These are phyloP conservation scores for Tephrocybe sp. DNA, from an alignment of 768 basidiomycete species.

Conservation along the genomic window DNA sequence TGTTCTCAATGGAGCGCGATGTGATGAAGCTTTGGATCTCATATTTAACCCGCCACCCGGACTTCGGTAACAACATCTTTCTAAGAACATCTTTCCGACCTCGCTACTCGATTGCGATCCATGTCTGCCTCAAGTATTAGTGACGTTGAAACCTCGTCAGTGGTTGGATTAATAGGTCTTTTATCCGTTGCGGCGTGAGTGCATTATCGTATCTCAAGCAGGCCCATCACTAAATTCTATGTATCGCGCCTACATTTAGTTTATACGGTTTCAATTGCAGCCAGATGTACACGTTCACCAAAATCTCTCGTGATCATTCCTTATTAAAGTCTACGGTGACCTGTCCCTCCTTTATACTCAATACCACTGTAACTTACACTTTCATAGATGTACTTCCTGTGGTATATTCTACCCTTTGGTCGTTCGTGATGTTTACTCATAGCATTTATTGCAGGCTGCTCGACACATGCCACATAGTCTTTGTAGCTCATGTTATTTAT, in stretches of 20 bases:
- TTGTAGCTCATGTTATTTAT: neutral
- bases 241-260: neutral
- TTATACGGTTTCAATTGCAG: conserved; percentile 2
- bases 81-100: too few relatives aligned
- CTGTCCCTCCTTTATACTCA: too few relatives aligned
- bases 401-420: neutral
- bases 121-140: neutral
- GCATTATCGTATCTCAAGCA: neutral
- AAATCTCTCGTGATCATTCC: neutral
- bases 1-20: too few relatives aligned
- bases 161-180: neutral
- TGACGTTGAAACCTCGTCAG: neutral
- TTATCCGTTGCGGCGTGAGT: neutral
- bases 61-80: too few relatives aligned
- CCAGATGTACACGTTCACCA: conserved; percentile 4
- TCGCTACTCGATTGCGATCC: too few relatives aligned
- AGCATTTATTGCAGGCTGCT: neutral
- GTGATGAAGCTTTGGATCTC: too few relatives aligned
- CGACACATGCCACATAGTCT: neutral
- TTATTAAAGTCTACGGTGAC: too few relatives aligned
- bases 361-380: neutral
- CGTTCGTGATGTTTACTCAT: neutral
- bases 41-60: too few relatives aligned
- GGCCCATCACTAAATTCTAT: too few relatives aligned
- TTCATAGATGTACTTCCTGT: neutral